Percentiles rank a stretch among this genome's conserved stretches.
phyloP scores from a whole-genome alignment of 225 moss, liverwort and hornwort genomes.

The Polytrichum formosum region DNA sequence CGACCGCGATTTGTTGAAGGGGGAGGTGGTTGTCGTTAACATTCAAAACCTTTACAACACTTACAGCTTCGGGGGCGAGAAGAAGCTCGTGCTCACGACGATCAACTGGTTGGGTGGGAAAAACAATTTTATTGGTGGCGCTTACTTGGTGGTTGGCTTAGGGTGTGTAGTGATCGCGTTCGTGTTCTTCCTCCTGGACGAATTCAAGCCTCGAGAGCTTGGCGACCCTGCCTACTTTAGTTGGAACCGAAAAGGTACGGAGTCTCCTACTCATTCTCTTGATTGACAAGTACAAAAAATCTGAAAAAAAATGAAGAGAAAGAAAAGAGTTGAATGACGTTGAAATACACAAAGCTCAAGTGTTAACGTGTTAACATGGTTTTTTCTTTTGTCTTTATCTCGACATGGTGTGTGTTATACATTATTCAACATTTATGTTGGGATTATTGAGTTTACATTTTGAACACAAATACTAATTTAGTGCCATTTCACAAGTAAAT shows the following conservation, averaged over 20 bases:
- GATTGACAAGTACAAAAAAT: no score
- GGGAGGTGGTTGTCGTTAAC: constrained; percentile 14
- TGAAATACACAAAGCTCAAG: no score
- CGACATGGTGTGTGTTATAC: no score
- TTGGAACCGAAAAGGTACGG: constrained; percentile 27
- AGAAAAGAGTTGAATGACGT: no score
- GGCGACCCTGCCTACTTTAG: constrained; percentile 47
- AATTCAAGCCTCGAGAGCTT: constrained; percentile 42
- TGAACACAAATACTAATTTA: no score
- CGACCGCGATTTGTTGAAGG: constrained; percentile 31
- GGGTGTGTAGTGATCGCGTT: constrained; percentile 38
- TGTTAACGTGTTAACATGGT: no score
- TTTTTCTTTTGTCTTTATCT: no score
- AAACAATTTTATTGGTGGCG: constrained; percentile 52
- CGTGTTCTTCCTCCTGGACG: constrained; percentile 44
- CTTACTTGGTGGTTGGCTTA: constrained; percentile 50
- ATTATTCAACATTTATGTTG: no score
- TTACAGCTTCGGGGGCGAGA: constrained; percentile 49
- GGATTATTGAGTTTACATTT: no score
- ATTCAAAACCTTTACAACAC: constrained; percentile 55
- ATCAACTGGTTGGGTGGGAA: constrained; percentile 71
- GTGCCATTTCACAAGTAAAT: no score
- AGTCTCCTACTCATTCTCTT: no score
- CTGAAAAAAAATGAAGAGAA: no score
- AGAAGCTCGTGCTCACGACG: constrained; percentile 69